Percentiles rank a stretch among this genome's conserved stretches.
Conservation (phyloP, 2,329 filamentous ascomycete genomes). For the Helotiales sp. region DNA sequence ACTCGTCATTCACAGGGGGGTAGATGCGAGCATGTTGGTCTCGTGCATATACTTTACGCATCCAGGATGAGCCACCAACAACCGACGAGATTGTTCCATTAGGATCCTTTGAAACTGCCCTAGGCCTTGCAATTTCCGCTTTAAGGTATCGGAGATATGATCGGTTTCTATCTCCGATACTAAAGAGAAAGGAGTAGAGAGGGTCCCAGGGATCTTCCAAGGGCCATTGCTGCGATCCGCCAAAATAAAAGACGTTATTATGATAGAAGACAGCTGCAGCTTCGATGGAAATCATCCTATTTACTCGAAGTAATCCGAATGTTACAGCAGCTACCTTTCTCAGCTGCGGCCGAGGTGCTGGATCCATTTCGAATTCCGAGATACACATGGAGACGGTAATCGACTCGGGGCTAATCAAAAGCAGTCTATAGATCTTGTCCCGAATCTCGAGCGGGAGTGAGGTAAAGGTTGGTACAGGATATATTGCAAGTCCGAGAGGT, state of each 20-base stretch:
- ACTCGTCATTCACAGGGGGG: constrained; percentile 3
- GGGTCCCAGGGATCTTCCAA: constrained; percentile 4
- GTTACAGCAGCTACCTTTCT: constrained; percentile 7
- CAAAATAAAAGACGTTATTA: constrained; percentile 8
- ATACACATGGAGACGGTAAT: constrained; percentile 3
- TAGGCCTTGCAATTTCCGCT: constrained; percentile 1
- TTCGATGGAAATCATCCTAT: constrained; percentile 11
- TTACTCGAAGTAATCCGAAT: constrained; percentile 11
- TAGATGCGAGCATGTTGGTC: constrained; percentile 10
- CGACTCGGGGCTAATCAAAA: constrained; percentile 6
- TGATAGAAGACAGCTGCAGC: constrained; percentile 8
- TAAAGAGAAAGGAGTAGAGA: constrained; percentile 3
- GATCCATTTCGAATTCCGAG: neutral
- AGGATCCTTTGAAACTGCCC: constrained; percentile 2
- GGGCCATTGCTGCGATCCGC: neutral
- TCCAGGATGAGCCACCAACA: neutral
- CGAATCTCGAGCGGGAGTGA: constrained; percentile 15
- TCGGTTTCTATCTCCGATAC: constrained; percentile 4
- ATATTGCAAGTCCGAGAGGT: constrained; percentile 12
- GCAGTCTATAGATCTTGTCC: constrained; percentile 7
- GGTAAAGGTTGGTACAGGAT: constrained; percentile 9
- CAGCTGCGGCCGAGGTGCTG: neutral
- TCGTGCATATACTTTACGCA: constrained; percentile 11
- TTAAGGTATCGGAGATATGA: constrained; percentile 7
- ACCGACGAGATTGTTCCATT: constrained; percentile 7